Evolutionary conservation across 768 basidiomycete species (phyloP).

Genomic region (Tricholoma hemisulphureum): DNA sequence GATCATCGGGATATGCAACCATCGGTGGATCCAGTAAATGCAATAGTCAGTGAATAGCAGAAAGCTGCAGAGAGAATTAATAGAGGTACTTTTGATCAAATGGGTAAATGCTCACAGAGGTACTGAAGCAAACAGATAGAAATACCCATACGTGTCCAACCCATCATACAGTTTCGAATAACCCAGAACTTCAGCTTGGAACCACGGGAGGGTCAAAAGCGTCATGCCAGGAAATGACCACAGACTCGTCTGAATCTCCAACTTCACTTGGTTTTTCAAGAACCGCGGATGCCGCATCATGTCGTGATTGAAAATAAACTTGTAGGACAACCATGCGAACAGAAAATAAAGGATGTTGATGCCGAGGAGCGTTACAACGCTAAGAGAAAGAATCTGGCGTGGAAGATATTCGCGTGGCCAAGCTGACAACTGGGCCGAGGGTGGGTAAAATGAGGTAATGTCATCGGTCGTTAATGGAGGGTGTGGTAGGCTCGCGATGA

Average conservation of each 20-base stretch:
- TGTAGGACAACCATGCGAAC: conserved; percentile 83
- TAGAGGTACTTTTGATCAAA: not conserved
- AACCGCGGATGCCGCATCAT: conserved; percentile 96
- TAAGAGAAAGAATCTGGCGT: conserved; percentile 74
- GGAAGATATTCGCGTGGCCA: conserved; percentile 85
- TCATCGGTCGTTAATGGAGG: conserved; percentile 46
- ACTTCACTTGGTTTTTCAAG: conserved; percentile 79
- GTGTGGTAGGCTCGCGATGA: conserved; percentile 57
- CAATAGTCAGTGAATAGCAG: conserved; percentile 86
- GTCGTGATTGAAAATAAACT: conserved; percentile 87
- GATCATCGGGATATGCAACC: conserved; percentile 77
- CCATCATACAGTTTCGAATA: conserved; percentile 77
- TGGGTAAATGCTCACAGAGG: conserved; percentile 51
- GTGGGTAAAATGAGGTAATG: conserved; percentile 27
- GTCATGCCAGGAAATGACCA: conserved; percentile 82
- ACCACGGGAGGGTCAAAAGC: conserved; percentile 88
- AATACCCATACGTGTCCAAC: conserved; percentile 76
- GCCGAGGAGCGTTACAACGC: conserved; percentile 71
- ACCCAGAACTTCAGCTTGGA: conserved; percentile 88
- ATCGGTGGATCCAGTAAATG: conserved; percentile 97
- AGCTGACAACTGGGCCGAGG: conserved; percentile 50
- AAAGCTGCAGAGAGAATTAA: conserved; percentile 45
- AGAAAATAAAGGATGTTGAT: conserved; percentile 85
- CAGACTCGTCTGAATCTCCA: conserved; percentile 76
- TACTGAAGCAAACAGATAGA: conserved; percentile 65